Base-by-base conservation (phyloP, 768 basidiomycete species). In the Podaxis pistillaris region DNA sequence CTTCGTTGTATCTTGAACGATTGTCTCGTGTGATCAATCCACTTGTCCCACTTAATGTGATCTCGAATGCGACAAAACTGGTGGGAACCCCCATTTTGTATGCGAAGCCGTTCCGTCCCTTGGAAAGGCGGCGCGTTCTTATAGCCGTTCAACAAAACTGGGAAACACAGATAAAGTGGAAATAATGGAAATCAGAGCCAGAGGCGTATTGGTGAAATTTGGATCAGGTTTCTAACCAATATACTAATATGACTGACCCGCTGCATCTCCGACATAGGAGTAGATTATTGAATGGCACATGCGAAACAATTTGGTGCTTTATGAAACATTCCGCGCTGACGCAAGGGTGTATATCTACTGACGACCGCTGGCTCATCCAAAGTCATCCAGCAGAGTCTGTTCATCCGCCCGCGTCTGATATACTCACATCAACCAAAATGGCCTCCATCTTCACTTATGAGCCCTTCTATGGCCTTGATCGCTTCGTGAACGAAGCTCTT, bases 391-490 rank as follows among this genome's bases (percentile, higher is more conserved):
- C 30, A 33, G 30, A 33, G 30, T 33, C 30, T 9, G 30, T 33
- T 33, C 41, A n/a, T 15, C 12, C 44, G 44, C 17, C 7, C 15
- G 8, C n/a, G 19, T 46, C 44, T 17, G 19, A 46, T 41, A 46
- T 0, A 46, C 19, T 46, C 44, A 44, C 8, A 9, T 28, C 56
- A 41, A 24, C 40, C 19, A 46, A 17, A 15, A 56, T 56, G 41
- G 5, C 28, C 4, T 56, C 56, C 15, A 56, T 15, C 40, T 30
- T 41, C 22, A 30, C 9, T n/a, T 56, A 56, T 15, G 56, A 81
- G 64, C 79, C 79, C 7, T 77, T 78, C 67, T 68, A 76, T 58
- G 76, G 80, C 51, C 76, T 81, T 40, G 79, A 83, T 36, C 78
- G 74, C 62, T 67, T 82, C 63, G 72, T 82, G 64, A 78, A 81